A percentile compares a stretch with the other conserved stretches of the same genome.
phyloP scores from a whole-genome alignment of 192 early-diverging fungal genomes.

The Spizellomyces punctatus region DNA sequence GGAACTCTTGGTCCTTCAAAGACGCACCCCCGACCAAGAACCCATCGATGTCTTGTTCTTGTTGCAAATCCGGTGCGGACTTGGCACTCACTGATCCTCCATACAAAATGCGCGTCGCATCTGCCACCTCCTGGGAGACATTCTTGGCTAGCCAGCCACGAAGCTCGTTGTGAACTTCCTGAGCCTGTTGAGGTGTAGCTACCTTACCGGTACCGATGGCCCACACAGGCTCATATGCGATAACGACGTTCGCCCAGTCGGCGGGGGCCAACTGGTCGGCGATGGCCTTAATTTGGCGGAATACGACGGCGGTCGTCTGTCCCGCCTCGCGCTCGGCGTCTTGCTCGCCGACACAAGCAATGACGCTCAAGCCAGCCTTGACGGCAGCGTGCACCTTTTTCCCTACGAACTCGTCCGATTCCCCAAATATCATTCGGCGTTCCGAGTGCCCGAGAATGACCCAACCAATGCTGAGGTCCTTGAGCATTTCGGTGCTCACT shows the following conservation, averaged over 20 bases:
- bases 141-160: slow-evolving; percentile 84
- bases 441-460: slow-evolving; percentile 99
- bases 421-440: slow-evolving; percentile 89
- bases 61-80: slow-evolving; percentile 79
- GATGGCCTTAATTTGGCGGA: slow-evolving; percentile 88
- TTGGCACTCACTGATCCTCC: slow-evolving; percentile 91
- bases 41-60: slow-evolving; percentile 93
- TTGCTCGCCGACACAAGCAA: slow-evolving; percentile 95
- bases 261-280: slow-evolving; percentile 60
- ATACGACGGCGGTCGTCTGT: slow-evolving; percentile 83
- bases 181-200: slow-evolving; percentile 88
- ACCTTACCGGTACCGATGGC: slow-evolving; percentile 99
- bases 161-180: slow-evolving; percentile 92
- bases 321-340: slow-evolving; percentile 90
- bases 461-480: slow-evolving; percentile 95
- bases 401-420: slow-evolving; percentile 87
- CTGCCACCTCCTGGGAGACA: slow-evolving; percentile 84
- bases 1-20: slow-evolving; percentile 73
- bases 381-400: slow-evolving; percentile 89
- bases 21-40: slow-evolving; percentile 99
- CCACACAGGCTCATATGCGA: slow-evolving; percentile 99
- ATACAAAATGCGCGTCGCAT: slow-evolving; percentile 91
- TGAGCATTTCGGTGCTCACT: slow-evolving; percentile 91
- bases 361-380: slow-evolving; percentile 85
- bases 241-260: slow-evolving; percentile 92